Conservation (phyloP, 2,329 filamentous ascomycete genomes). For the Hortaea sp. region DNA sequence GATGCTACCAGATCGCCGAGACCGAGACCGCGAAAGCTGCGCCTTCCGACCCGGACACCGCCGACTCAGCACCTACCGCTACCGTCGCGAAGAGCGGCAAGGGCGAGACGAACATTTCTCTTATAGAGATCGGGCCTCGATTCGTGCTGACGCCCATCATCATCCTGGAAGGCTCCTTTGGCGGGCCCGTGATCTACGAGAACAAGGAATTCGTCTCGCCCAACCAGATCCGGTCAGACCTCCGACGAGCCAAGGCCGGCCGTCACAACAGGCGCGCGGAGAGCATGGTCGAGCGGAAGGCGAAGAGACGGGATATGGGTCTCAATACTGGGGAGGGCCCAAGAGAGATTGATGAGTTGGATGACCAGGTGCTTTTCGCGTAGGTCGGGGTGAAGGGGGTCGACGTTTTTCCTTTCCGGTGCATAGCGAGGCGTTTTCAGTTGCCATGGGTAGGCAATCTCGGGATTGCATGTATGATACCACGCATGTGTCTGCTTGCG, state of each 20-base stretch:
- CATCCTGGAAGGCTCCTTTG: conserved; percentile 89
- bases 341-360: conserved; percentile 58
- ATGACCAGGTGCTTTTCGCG: conserved; percentile 66
- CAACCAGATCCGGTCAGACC: conserved; percentile 77
- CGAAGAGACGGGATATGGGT: conserved; percentile 68
- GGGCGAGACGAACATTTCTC: conserved; percentile 61
- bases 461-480: neutral
- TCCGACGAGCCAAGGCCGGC: conserved; percentile 64
- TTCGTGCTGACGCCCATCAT: conserved; percentile 91
- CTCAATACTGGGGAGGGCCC: conserved; percentile 57
- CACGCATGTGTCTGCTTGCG: neutral
- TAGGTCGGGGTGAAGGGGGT: conserved; percentile 28
- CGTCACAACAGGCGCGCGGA: conserved; percentile 70
- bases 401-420: neutral
- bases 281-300: conserved; percentile 58
- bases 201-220: conserved; percentile 96
- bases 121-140: conserved; percentile 88
- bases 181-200: conserved; percentile 93
- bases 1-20: conserved; percentile 88
- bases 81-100: conserved; percentile 33
- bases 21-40: conserved; percentile 52
- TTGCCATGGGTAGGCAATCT: neutral
- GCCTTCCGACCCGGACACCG: conserved; percentile 22
- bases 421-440: neutral
- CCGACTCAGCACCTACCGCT: conserved; percentile 30